A percentile compares a stretch with the other conserved stretches of the same genome.
phyloP scores from a whole-genome alignment of 371 early-diverging fungal genomes.

The Dichotomocladium elegans region DNA sequence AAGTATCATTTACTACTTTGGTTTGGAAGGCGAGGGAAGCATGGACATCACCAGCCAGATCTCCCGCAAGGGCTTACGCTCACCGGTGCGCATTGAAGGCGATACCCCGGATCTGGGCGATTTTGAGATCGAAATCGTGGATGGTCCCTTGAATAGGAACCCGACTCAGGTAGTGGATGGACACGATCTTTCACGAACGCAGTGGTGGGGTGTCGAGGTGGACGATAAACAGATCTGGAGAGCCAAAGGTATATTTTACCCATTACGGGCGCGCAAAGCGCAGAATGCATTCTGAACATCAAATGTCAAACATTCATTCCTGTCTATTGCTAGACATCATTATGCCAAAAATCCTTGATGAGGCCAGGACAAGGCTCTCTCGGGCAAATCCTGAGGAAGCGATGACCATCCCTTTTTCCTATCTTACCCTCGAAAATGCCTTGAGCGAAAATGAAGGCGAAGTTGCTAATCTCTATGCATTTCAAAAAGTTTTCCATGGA shows the following conservation, averaged over 20 bases:
- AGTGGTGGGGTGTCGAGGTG: slow-evolving; percentile 41
- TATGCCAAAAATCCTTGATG: slow-evolving; percentile 15
- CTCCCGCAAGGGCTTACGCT: slow-evolving; percentile 37
- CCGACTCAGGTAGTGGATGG: slow-evolving; percentile 14
- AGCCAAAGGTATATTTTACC: slow-evolving; percentile 41
- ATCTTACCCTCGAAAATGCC: slow-evolving; percentile 34
- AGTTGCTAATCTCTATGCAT: slow-evolving; percentile 47
- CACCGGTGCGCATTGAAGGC: slow-evolving; percentile 50
- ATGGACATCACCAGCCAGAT: slow-evolving; percentile 46
- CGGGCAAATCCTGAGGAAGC: slow-evolving; percentile 19
- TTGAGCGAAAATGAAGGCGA: slow-evolving; percentile 31
- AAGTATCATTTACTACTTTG: slow-evolving; percentile 62
- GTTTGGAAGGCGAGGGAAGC: slow-evolving; percentile 65
- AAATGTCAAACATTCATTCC: too few species aligned
- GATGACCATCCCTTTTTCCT: slow-evolving; percentile 19
- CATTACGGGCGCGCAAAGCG: too few species aligned
- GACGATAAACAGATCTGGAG: slow-evolving; percentile 43
- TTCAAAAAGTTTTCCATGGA: slow-evolving; percentile 56
- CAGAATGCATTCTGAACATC: too few species aligned
- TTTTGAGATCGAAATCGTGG: slow-evolving; percentile 58
- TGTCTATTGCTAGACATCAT: slow-evolving; percentile 18
- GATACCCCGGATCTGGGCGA: slow-evolving; percentile 60
- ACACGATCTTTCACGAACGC: slow-evolving; percentile 39
- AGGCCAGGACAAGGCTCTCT: slow-evolving; percentile 18
- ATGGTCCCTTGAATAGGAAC: slow-evolving; percentile 39